Evolutionary conservation across 2,329 filamentous ascomycete genomes (phyloP).

Genomic region (Podosphaera xanthii): DNA sequence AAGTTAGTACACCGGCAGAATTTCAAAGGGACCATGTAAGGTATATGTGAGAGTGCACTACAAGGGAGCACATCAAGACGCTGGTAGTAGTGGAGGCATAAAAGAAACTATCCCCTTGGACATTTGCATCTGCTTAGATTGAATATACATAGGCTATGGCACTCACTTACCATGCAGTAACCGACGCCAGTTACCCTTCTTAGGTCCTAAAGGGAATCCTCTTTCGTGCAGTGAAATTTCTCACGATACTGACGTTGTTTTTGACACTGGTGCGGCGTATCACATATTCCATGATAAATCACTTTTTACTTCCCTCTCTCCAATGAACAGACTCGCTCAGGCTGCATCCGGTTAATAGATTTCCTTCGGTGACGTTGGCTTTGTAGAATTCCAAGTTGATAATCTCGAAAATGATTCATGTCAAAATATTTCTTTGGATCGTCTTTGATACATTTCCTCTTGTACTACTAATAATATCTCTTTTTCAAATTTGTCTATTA

Average conservation of each 20-base stretch:
- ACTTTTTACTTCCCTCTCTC: background rate
- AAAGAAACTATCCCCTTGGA: too few relatives aligned
- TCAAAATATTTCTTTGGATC: background rate
- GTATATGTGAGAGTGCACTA: too few relatives aligned
- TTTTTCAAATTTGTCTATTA: background rate
- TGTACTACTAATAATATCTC: background rate
- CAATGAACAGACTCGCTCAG: background rate
- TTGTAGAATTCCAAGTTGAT: background rate
- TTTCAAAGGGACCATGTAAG: too few relatives aligned
- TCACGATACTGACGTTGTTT: background rate
- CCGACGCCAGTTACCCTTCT: too few relatives aligned
- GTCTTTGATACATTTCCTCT: background rate
- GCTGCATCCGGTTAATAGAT: background rate
- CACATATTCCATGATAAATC: background rate
- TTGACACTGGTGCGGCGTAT: background rate
- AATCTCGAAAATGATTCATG: background rate
- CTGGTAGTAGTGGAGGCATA: too few relatives aligned
- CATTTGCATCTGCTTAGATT: too few relatives aligned
- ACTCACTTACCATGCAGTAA: too few relatives aligned
- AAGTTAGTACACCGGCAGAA: too few relatives aligned
- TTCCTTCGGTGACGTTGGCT: background rate
- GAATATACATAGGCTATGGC: too few relatives aligned
- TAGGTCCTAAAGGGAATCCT: too few relatives aligned
- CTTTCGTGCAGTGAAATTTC: too few relatives aligned
- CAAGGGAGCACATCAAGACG: too few relatives aligned